Evolutionary conservation across 768 basidiomycete genomes (phyloP), one percentile per base, ranked within the genome.

Genomic region (Russula sp.): DNA sequence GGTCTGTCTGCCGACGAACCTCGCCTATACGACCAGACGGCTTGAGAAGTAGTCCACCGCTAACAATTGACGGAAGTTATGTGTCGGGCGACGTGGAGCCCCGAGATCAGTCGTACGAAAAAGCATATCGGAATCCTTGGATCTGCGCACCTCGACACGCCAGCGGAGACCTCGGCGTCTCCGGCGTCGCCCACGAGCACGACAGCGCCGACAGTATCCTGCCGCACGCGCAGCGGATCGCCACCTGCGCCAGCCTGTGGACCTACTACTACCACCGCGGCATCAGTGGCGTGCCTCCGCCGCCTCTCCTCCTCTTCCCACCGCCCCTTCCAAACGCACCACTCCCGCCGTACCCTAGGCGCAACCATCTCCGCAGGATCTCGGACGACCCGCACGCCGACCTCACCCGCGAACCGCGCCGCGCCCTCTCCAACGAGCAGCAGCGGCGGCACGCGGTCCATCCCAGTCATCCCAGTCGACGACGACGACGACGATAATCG

Each of bases 191-290:
- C 78, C 73, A 55, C 45, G 3, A 80, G 83, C 14, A 77, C 84
- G 40, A 90, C 78, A n/a, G 89, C 89, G 16, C 91, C 91, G 6
- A 93, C 91, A 0, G 91, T 93, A 71, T 93, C 91, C 69, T 91
- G 87, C 58, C 75, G 63, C 69, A 67, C 68, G 72, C 63, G 61
- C 52, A 66, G 11, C 18, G 22, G 14, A 20, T 65, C 32, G 48
- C 39, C 8, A 14, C 20, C 27, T 14, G 9, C 27, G 27, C 27
- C 27, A 27, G 27, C 27, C 27, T 27, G 27, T 3, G 27, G 27
- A 27, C 27, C 27, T 27, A 27, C 27, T 2, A 14, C 35, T 37
- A 37, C 35, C 7, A 37, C 35, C 9, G n/a, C 45, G 9, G 5
- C n/a, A 18, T 6, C n/a, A 20, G 2, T 16, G 1, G n/a, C n/a